Conservation (phyloP, 192 early-diverging fungal species). For the Phlyctochytrium planicorne region DNA sequence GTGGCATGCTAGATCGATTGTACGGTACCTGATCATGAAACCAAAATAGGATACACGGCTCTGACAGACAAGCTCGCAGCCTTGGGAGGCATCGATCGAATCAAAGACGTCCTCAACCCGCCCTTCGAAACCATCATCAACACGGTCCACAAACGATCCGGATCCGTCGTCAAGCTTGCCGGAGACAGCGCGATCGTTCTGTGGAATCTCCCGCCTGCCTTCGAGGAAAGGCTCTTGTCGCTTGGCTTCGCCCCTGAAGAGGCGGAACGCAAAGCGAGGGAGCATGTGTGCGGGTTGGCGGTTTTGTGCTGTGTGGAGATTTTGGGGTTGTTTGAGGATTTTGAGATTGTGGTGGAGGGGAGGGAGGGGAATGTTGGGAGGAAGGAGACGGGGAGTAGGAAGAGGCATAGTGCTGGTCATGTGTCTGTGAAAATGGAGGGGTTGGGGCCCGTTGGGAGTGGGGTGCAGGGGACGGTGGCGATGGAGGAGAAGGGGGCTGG, state of each 20-base stretch:
- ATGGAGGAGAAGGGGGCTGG: too few relatives aligned
- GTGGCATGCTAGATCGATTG: too few relatives aligned
- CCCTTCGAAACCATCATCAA: conserved; percentile 25
- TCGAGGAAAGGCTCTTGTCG: too few relatives aligned
- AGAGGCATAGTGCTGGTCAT: too few relatives aligned
- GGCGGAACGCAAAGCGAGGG: too few relatives aligned
- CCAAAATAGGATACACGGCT: background rate
- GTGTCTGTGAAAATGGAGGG: too few relatives aligned
- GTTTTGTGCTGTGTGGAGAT: background rate
- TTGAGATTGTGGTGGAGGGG: background rate
- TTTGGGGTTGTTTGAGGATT: background rate
- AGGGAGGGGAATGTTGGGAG: too few relatives aligned
- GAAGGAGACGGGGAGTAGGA: too few relatives aligned
- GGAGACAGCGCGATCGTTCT: conserved; percentile 26
- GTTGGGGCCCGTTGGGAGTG: too few relatives aligned
- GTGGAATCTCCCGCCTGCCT: conserved; percentile 11
- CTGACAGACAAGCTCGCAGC: background rate
- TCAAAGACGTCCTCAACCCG: conserved; percentile 30
- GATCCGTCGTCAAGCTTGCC: conserved; percentile 29
- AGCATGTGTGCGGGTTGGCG: background rate
- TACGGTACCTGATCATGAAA: too few relatives aligned
- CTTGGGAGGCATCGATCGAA: background rate
- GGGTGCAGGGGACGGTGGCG: too few relatives aligned
- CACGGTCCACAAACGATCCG: conserved; percentile 19
- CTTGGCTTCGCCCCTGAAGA: too few relatives aligned